These are phyloP conservation scores for Yamadazyma atlantica DNA, from an alignment of 1,139 yeast genomes.

Conservation along the genomic window DNA sequence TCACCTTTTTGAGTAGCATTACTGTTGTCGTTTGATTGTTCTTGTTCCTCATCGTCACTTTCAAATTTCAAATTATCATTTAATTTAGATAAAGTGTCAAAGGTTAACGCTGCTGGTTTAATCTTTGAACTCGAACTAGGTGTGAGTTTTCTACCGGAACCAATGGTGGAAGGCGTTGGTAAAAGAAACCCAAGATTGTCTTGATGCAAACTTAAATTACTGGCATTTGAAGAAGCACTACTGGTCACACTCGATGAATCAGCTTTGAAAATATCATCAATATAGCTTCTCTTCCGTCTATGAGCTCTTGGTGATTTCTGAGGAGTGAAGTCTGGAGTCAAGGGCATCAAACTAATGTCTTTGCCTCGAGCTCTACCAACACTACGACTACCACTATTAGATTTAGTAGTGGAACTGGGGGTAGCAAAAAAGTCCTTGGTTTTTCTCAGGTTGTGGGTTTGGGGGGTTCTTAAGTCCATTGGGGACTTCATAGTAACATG, in stretches of 20 bases:
- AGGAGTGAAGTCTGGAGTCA: conserved; percentile 40
- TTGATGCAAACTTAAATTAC: conserved; percentile 2
- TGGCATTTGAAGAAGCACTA: conserved; percentile 1
- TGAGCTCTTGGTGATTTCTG: conserved; percentile 26
- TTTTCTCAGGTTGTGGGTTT: conserved; percentile 7
- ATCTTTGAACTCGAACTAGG: conserved; percentile 2
- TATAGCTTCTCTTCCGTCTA: conserved; percentile 15
- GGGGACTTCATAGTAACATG: neutral
- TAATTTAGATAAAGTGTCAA: conserved; percentile 21
- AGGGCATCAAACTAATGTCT: conserved; percentile 17
- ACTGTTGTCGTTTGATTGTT: conserved; percentile 9
- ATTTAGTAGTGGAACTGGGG: conserved; percentile 2
- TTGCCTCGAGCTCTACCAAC: neutral
- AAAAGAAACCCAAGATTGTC: conserved; percentile 29
- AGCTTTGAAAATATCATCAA: conserved; percentile 16
- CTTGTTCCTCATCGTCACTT: conserved; percentile 20
- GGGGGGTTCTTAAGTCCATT: neutral
- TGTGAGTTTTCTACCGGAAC: conserved; percentile 31
- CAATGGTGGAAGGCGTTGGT: conserved; percentile 45
- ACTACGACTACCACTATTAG: too few species aligned
- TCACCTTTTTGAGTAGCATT: conserved; percentile 16
- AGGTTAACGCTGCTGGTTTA: conserved; percentile 15
- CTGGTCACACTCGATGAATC: conserved; percentile 5
- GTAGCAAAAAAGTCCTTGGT: conserved; percentile 7
- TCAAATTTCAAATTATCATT: conserved; percentile 19